Evolutionary conservation across 2,329 filamentous ascomycete genomes (phyloP), one percentile per base, ranked within the genome.

Genomic region (Fusarium foetens): DNA sequence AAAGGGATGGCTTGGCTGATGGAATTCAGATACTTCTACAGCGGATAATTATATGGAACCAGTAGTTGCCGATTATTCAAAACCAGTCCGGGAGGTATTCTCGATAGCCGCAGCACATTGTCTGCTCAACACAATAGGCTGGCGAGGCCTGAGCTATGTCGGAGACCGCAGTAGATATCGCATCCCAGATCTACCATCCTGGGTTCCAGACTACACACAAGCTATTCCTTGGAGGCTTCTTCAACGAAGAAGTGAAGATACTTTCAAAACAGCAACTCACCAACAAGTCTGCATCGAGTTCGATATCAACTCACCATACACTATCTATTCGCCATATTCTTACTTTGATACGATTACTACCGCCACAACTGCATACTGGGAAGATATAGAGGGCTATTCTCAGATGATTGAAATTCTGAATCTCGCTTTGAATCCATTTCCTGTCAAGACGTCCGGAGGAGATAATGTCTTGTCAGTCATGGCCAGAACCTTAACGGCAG

Each of bases 201-300:
- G 58, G 58, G 49, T 61, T 6, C 58, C 39, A 19, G 58, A 57
- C 25, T 61, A 61, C 21, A 61, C 58, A 17, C 58, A 57, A 38
- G 21, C 25, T 57, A 29, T 57, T 9, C 58, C 49, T 7, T 57
- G 58, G 58, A 61, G 58, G 8, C 58, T 61, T 33, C 49, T 61
- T 5, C 49, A 54, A 31, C 29, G 58, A 45, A 25, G 31, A 17
- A 36, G 58, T 27, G 31, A 54, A n/a, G 49, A 57, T 21, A 45
- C 25, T 23, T 61, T 61, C 49, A 55, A 31, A 8, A 45, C 58
- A 9, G 58, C 39, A 38, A 45, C 25, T 23, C 39, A 38, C 19
- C 27, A 42, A 35, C 17, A 57, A 27, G 27, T 42, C 16, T 27
- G 51, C 10, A 61, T 61, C 16, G 19, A 36, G 14, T 61, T 57